These are phyloP conservation scores for Jacaranda copaia DNA, from an alignment of 257 asterid genomes.

Conservation along the genomic window DNA sequence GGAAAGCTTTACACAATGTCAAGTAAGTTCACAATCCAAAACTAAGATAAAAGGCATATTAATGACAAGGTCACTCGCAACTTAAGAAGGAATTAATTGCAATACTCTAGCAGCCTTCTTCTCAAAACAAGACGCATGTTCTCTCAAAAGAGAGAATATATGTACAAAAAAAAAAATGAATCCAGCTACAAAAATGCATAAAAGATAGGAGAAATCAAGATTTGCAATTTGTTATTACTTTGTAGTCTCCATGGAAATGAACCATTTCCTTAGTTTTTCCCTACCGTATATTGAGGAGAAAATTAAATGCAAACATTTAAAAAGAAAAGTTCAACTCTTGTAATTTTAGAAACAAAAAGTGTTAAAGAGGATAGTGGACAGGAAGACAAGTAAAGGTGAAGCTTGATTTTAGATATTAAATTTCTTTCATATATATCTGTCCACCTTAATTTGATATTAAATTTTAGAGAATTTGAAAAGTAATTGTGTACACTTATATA, in stretches of 20 bases:
- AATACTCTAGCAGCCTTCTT: not conserved
- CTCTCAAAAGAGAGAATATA: not conserved
- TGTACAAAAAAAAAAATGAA: no score
- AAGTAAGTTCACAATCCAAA: no score
- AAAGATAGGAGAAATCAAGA: no score
- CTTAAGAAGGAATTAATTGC: not conserved
- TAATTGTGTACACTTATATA: no score
- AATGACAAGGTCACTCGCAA: not conserved
- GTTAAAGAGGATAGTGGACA: slow-evolving; percentile 13
- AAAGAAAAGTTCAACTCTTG: slow-evolving; percentile 16
- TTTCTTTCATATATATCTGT: no score
- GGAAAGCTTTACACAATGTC: no score
- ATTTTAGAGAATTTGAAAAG: no score
- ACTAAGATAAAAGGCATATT: not conserved
- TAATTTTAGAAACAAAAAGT: slow-evolving; percentile 7
- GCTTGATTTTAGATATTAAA: no score
- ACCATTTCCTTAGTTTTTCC: slow-evolving; percentile 92
- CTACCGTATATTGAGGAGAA: slow-evolving; percentile 43
- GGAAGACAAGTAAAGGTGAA: slow-evolving; percentile 1
- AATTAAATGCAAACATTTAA: slow-evolving; percentile 27
- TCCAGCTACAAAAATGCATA: no score
- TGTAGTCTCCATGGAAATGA: slow-evolving; percentile 89
- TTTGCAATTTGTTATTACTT: no score
- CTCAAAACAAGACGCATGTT: not conserved
- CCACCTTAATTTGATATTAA: no score